Conservation (phyloP, 2,329 filamentous ascomycete genomes). For the Diplodia scrobiculata region DNA sequence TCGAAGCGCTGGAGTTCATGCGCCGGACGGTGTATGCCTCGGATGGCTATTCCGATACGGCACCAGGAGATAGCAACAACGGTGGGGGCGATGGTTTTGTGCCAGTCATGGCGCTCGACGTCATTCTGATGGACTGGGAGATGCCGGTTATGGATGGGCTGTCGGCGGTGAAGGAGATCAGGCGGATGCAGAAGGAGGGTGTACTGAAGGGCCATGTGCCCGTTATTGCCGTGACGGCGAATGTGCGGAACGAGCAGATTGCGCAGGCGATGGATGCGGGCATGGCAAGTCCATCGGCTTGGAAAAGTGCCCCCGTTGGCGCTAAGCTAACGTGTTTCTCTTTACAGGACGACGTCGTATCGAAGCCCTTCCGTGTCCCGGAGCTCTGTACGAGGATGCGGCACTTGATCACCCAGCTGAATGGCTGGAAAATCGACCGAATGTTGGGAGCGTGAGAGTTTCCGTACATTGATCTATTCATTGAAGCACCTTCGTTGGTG, state of each 20-base stretch:
- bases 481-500: neutral
- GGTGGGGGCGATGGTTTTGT: neutral
- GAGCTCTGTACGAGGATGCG: conserved; percentile 32
- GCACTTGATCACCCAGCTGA: neutral
- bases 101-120: conserved; percentile 32
- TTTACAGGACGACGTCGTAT: conserved; percentile 67
- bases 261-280: conserved; percentile 41
- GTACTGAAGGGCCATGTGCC: conserved; percentile 36
- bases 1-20: conserved; percentile 38
- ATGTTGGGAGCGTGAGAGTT: neutral
- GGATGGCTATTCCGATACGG: neutral
- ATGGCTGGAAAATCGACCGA: neutral
- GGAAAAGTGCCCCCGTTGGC: neutral
- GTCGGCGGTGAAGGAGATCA: conserved; percentile 40
- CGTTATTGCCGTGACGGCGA: conserved; percentile 45
- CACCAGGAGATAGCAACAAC: neutral
- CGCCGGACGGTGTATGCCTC: conserved; percentile 32
- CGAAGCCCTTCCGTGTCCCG: conserved; percentile 66
- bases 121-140: conserved; percentile 45
- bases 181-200: conserved; percentile 38
- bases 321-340: neutral
- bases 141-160: conserved; percentile 48
- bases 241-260: conserved; percentile 44
- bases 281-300: conserved; percentile 35
- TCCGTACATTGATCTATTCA: neutral